Evolutionary conservation across 176 grass and related monocot genomes (phyloP).

Genomic region (Oryza nivara): DNA sequence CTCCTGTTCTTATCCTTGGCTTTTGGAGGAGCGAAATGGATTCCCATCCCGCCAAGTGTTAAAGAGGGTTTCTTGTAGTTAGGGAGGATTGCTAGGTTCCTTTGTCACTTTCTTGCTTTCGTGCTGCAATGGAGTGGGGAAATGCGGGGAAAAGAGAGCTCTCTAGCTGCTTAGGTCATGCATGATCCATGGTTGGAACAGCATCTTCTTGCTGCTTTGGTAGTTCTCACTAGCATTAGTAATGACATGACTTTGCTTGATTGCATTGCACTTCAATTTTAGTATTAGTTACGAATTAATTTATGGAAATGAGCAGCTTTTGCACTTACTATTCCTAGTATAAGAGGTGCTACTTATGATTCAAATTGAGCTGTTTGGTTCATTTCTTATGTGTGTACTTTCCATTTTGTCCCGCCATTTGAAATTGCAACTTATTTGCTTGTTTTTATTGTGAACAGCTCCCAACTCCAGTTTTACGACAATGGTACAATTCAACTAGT

Average conservation of each 20-base stretch:
- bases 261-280: neutral
- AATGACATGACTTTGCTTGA: neutral
- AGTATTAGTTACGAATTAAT: neutral
- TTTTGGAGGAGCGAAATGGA: conserved; percentile 19
- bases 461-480: conserved; percentile 43
- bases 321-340: neutral
- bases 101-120: conserved; percentile 3
- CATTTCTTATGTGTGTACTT: neutral
- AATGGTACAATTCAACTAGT: conserved; percentile 62
- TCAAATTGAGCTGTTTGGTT: neutral
- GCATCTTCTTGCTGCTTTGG: conserved; percentile 1
- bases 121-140: conserved; percentile 3
- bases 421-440: neutral
- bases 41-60: neutral
- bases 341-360: neutral
- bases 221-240: neutral
- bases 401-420: neutral
- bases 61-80: conserved; percentile 19
- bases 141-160: neutral
- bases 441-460: conserved; percentile 28
- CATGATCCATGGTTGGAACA: conserved; percentile 1
- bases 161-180: conserved; percentile 8
- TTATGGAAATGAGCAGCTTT: neutral
- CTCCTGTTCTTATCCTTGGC: neutral
- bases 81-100: conserved; percentile 18